phyloP scores from a whole-genome alignment of 1,284 basidiomycete genomes.

The Tilletia caries region DNA sequence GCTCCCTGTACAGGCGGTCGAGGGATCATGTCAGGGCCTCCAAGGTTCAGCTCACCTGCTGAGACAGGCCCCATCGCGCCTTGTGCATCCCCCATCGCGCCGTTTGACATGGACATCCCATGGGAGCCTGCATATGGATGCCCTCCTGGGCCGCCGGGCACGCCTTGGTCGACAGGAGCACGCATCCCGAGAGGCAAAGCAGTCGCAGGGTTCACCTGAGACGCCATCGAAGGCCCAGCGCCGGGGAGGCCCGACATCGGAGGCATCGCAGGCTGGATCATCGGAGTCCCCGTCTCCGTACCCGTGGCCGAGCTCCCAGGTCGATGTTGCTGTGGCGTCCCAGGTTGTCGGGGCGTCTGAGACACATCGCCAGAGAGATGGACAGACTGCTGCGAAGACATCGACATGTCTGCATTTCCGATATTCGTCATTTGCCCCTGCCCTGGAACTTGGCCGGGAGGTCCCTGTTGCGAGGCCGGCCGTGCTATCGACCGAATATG shows the following conservation, averaged over 20 bases:
- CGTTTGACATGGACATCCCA: background rate
- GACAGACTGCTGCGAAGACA: background rate
- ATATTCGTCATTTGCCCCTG: constrained; percentile 15
- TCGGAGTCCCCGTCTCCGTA: background rate
- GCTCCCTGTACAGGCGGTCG: too few relatives aligned
- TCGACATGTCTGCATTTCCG: background rate
- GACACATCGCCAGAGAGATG: background rate
- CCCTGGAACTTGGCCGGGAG: too few relatives aligned
- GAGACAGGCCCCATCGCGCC: background rate
- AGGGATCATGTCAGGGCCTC: too few relatives aligned
- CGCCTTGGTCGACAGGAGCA: background rate
- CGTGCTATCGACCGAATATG: background rate
- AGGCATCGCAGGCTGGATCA: background rate
- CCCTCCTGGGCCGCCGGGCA: background rate
- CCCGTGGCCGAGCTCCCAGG: background rate
- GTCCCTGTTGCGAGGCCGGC: constrained; percentile 16
- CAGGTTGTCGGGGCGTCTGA: too few relatives aligned
- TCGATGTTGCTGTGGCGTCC: too few relatives aligned
- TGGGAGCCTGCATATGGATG: background rate
- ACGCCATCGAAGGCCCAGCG: background rate
- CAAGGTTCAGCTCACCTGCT: too few relatives aligned
- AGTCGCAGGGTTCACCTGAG: background rate
- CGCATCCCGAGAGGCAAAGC: background rate
- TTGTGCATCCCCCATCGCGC: background rate
- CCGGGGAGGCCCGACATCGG: background rate